Conservation (phyloP, 2,329 filamentous ascomycete genomes). For the Penicillium sp. region DNA sequence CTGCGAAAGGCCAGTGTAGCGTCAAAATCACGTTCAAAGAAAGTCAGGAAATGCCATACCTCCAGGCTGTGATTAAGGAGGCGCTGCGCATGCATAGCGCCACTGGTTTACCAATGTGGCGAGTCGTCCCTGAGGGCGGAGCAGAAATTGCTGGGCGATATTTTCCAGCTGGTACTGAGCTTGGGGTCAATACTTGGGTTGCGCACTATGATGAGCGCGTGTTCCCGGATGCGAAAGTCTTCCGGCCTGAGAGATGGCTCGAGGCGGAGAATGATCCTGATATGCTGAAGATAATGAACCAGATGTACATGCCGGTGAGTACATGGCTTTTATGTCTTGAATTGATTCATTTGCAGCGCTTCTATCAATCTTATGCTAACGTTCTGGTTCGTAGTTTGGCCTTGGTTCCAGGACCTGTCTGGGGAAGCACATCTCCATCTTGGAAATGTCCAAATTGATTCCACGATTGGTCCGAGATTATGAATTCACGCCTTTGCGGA, state of each 20-base stretch:
- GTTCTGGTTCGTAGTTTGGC: conserved; percentile 27
- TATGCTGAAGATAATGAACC: conserved; percentile 31
- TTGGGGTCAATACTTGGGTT: conserved; percentile 44
- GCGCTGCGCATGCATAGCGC: conserved; percentile 49
- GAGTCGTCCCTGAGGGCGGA: conserved; percentile 45
- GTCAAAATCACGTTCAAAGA: conserved; percentile 37
- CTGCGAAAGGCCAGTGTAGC: conserved; percentile 15
- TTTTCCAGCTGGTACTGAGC: conserved; percentile 40
- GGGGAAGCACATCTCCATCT: conserved; percentile 36
- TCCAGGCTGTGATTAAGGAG: conserved; percentile 52
- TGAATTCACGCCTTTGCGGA: conserved; percentile 17
- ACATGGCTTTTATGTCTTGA: no score
- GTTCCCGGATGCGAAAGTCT: conserved; percentile 42
- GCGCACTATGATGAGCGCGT: conserved; percentile 42
- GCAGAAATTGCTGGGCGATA: conserved; percentile 38
- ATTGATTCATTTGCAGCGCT: background rate
- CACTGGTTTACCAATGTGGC: conserved; percentile 46
- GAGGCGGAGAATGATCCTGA: conserved; percentile 31
- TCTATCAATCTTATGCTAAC: background rate
- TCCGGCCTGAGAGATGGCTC: conserved; percentile 46
- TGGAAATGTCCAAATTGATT: conserved; percentile 37
- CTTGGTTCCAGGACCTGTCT: conserved; percentile 31
- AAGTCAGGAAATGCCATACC: conserved; percentile 44
- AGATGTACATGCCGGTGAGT: conserved; percentile 40
- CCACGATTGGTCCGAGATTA: conserved; percentile 31